phyloP scores from a whole-genome alignment of 2,329 filamentous ascomycete species.

The Lecanicillium sp. region DNA sequence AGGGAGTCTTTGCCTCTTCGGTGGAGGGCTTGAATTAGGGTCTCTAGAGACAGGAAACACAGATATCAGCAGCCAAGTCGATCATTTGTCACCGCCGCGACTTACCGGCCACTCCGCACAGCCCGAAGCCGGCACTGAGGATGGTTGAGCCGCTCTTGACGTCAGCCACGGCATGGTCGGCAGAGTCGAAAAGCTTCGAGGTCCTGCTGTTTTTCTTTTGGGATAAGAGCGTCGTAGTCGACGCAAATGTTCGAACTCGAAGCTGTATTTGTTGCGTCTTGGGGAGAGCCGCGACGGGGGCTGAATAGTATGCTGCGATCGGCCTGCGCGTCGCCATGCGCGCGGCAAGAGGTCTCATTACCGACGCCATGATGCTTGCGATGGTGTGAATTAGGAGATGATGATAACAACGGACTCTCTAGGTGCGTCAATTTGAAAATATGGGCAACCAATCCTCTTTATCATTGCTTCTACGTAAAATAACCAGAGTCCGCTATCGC shows the following conservation, averaged over 20 bases:
- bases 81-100: too few species aligned
- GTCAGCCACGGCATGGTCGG: slow-evolving; percentile 64
- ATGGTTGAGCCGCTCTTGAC: slow-evolving; percentile 64
- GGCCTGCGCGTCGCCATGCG: neutral
- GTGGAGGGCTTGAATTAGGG: slow-evolving; percentile 63
- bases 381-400: neutral
- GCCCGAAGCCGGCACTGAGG: slow-evolving; percentile 74
- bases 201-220: neutral
- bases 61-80: too few species aligned
- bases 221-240: neutral
- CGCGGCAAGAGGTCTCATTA: slow-evolving; percentile 1
- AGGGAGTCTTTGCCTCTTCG: slow-evolving; percentile 54
- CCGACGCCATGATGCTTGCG: slow-evolving; percentile 3
- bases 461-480: neutral
- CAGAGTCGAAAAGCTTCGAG: slow-evolving; percentile 48
- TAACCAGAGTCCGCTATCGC: slow-evolving; percentile 4
- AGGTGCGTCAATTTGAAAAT: too few species aligned
- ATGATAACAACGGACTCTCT: too few species aligned
- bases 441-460: neutral
- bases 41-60: slow-evolving; percentile 40
- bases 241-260: neutral
- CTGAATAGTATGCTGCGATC: neutral
- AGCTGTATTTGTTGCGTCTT: neutral
- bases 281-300: neutral
- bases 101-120: slow-evolving; percentile 66